phyloP scores from a whole-genome alignment of 805 yeast genomes.

The Starmerella khaoyaiensis region DNA sequence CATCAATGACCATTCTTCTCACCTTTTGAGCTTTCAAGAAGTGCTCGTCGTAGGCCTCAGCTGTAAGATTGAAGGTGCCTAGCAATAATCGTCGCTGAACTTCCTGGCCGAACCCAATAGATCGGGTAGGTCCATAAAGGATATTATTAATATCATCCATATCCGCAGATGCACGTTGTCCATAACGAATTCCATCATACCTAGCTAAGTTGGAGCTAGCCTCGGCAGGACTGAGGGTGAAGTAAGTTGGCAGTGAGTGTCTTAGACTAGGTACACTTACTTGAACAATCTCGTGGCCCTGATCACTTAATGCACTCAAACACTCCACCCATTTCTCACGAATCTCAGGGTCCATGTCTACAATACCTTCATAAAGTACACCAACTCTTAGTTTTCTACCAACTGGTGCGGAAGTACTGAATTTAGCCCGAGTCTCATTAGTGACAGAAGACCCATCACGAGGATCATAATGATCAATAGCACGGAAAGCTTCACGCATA shows the following conservation, averaged over 20 bases:
- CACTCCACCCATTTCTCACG: conserved; percentile 37
- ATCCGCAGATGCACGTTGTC: conserved; percentile 36
- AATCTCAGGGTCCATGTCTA: conserved; percentile 40
- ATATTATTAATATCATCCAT: conserved; percentile 25
- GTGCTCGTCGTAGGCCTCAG: conserved; percentile 60
- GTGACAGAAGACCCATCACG: conserved; percentile 62
- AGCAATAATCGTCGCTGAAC: conserved; percentile 71
- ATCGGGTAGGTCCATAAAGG: conserved; percentile 47
- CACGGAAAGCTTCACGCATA: conserved; percentile 38
- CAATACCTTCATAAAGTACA: conserved; percentile 54
- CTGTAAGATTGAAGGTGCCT: conserved; percentile 76
- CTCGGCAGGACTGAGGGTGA: conserved; percentile 81
- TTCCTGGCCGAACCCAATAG: conserved; percentile 60
- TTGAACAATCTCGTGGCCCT: conserved; percentile 43
- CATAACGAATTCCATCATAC: conserved; percentile 84
- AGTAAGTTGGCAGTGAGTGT: conserved; percentile 64
- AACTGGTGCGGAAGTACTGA: conserved; percentile 1
- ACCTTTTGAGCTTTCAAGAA: conserved; percentile 62
- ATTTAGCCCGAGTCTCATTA: conserved; percentile 15
- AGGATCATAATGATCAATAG: conserved; percentile 48
- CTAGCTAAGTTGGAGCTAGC: conserved; percentile 86
- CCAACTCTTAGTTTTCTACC: conserved; percentile 43
- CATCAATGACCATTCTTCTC: conserved; percentile 46
- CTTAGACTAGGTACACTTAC: conserved; percentile 62
- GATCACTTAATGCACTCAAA: conserved; percentile 33